Base-by-base conservation (phyloP, 1,284 basidiomycete genomes). In the Exobasidium rhododendri region DNA sequence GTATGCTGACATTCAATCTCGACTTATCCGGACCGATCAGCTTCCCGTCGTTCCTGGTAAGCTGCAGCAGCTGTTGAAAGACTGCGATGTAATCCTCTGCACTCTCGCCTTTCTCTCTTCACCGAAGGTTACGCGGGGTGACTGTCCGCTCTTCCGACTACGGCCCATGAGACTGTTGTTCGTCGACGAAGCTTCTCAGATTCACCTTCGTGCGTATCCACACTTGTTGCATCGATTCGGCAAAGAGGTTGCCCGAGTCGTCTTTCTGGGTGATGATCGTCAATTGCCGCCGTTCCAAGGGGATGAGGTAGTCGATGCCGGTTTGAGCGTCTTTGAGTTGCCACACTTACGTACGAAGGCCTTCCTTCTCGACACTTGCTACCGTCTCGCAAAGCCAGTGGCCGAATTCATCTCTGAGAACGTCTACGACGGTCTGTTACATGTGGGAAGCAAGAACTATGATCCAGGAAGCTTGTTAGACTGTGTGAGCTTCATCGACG, bases 121-220 rank as follows among this genome's bases (percentile, higher is more conserved):
- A 29, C 55, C 50, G 10, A 24, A 24, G n/a, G 20, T 30, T 3
- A 22, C 26, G 7, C 10, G 20, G 14, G 22, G 22, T 7, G 35
- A 40, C 7, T 7, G 7, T 50, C 26, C 20, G 17, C 20, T 53
- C 57, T 32, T 59, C 24, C 20, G 13, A 6, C 11, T 61, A 7
- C 53, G 55, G 17, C 61, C 61, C 4, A 32, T 53, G 32, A 29
- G 43, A 17, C 30, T 57, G 14, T 49, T 62, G 4, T 13, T 62
- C 24, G 61, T 62, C 57, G 61, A 62, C 40, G 61, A 62, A 46
- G 61, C 61, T 5, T 59, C 56, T 29, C 61, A 62, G 32, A 20
- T 62, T 29, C 32, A 51, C 20, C 59, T 61, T 43, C 17, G 32
- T 4, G 14, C 10, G 29, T 62, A 62, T 32, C 35, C 59, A 11